A percentile compares a stretch with the other conserved stretches of the same genome.
phyloP scores from a whole-genome alignment of 169 alveolate species.

The Plasmodium vinckei region DNA sequence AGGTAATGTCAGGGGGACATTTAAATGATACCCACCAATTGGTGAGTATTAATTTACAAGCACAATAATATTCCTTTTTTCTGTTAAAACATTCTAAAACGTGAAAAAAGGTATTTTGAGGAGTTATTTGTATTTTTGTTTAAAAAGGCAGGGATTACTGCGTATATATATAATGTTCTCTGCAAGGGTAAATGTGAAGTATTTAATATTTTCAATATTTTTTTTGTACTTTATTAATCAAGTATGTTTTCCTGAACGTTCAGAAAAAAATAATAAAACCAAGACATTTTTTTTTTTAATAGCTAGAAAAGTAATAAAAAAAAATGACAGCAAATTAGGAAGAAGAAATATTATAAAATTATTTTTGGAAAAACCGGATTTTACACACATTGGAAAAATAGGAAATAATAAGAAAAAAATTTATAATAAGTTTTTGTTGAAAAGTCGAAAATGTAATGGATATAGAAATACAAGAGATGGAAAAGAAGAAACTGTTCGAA shows the following conservation, averaged over 20 bases:
- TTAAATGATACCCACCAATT: too few relatives aligned
- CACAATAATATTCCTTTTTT: too few relatives aligned
- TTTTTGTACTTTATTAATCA: slow-evolving; percentile 31
- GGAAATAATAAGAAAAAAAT: not conserved
- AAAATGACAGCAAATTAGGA: not conserved
- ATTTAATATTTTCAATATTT: slow-evolving; percentile 16
- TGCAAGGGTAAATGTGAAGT: slow-evolving; percentile 3
- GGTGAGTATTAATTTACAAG: too few relatives aligned
- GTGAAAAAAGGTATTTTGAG: slow-evolving; percentile 20
- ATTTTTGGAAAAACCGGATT: not conserved
- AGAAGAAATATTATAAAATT: not conserved
- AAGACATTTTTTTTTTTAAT: not conserved
- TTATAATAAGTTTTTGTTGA: slow-evolving; percentile 1
- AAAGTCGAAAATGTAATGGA: slow-evolving; percentile 71
- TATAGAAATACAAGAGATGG: slow-evolving; percentile 75
- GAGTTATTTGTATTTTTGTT: not conserved
- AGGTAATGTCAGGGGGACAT: too few relatives aligned
- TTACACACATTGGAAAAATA: slow-evolving; percentile 3
- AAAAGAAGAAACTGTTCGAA: slow-evolving; percentile 63
- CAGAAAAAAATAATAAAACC: slow-evolving; percentile 1
- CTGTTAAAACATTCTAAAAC: not conserved
- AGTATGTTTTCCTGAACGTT: slow-evolving; percentile 6
- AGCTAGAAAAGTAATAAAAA: slow-evolving; percentile 6
- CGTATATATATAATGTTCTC: slow-evolving; percentile 28
- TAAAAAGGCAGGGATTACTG: not conserved